These are phyloP conservation scores for Salix caprea DNA, from an alignment of 345 rosid species.

Conservation along the genomic window DNA sequence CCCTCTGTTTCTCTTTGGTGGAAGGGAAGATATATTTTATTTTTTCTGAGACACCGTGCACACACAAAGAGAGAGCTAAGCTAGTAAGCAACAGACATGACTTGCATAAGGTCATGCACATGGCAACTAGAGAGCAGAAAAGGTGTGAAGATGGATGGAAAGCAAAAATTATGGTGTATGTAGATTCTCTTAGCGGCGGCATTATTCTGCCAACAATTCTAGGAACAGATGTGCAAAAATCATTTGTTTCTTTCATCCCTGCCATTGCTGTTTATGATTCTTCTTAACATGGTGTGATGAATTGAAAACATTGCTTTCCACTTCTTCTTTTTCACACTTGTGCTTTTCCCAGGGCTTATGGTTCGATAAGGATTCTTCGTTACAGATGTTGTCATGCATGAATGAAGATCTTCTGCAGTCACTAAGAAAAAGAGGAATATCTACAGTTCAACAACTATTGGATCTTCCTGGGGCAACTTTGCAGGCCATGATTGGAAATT, in stretches of 20 bases:
- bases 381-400: slow-evolving; percentile 95
- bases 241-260: not conserved
- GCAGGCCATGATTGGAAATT: slow-evolving; percentile 54
- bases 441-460: slow-evolving; percentile 62
- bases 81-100: too few relatives aligned
- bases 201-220: too few relatives aligned
- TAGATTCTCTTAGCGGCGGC: too few relatives aligned
- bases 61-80: too few relatives aligned
- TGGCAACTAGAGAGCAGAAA: too few relatives aligned
- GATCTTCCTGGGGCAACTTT: slow-evolving; percentile 57
- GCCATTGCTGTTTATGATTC: not conserved
- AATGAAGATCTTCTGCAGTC: slow-evolving; percentile 47
- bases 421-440: slow-evolving; percentile 51
- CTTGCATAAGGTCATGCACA: too few relatives aligned
- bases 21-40: too few relatives aligned
- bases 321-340: not conserved
- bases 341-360: slow-evolving; percentile 64
- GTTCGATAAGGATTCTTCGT: slow-evolving; percentile 67
- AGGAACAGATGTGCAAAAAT: too few relatives aligned
- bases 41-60: too few relatives aligned
- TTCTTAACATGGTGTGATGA: not conserved
- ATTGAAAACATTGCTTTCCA: not conserved
- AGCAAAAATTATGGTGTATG: too few relatives aligned
- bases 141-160: too few relatives aligned
- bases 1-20: too few relatives aligned